phyloP scores from a whole-genome alignment of 768 basidiomycete species.

The Dentipellis fragilis region DNA sequence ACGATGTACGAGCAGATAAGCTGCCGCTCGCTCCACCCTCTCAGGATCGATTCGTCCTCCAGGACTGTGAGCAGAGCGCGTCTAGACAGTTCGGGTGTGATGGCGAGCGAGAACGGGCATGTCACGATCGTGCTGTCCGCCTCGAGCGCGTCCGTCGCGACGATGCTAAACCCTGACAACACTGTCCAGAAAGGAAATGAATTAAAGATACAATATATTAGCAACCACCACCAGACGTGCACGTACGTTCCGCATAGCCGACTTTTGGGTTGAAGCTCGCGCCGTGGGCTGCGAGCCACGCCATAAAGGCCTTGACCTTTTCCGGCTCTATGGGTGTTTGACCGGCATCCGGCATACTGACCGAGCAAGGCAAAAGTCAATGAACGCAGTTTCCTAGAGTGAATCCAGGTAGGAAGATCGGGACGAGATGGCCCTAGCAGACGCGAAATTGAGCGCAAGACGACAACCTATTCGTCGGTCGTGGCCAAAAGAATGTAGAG shows the following conservation, averaged over 20 bases:
- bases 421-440: too few relatives aligned
- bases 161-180: conserved; percentile 34
- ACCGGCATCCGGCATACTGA: background rate
- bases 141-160: conserved; percentile 38
- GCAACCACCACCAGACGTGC: background rate
- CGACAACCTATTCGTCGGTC: too few relatives aligned
- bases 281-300: conserved; percentile 41
- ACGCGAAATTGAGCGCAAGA: too few relatives aligned
- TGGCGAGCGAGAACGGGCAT: conserved; percentile 56
- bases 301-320: conserved; percentile 25
- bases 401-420: too few relatives aligned
- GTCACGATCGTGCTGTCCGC: conserved; percentile 48
- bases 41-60: conserved; percentile 15
- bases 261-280: conserved; percentile 42
- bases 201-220: background rate
- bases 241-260: conserved; percentile 36
- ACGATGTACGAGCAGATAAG: conserved; percentile 58
- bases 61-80: conserved; percentile 34
- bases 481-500: too few relatives aligned
- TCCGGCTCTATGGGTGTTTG: conserved; percentile 7
- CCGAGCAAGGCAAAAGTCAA: too few relatives aligned
- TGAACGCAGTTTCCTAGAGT: too few relatives aligned
- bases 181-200: conserved; percentile 6
- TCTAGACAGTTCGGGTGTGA: conserved; percentile 44
- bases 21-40: conserved; percentile 53